Conservation (phyloP, 2,329 filamentous ascomycete genomes). For the Fusarium oxysporum region DNA sequence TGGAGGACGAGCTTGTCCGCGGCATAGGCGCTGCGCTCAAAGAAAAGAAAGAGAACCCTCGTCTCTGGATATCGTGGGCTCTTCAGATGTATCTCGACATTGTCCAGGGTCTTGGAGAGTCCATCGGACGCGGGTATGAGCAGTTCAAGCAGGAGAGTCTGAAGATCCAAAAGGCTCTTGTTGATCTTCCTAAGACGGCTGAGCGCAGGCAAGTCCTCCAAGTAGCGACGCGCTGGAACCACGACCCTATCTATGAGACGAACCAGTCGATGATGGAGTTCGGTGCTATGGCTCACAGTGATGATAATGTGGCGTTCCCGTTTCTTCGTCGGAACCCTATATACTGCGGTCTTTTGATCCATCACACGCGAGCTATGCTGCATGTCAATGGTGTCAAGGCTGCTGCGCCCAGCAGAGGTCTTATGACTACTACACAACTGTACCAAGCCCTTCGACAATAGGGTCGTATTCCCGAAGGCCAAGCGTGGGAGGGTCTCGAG, state of each 20-base stretch:
- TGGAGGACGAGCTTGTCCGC: constrained; percentile 40
- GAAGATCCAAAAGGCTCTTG: constrained; percentile 29
- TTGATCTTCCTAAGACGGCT: constrained; percentile 2
- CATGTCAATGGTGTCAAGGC: constrained; percentile 23
- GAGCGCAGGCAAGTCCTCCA: constrained; percentile 8
- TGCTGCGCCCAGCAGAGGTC: constrained; percentile 20
- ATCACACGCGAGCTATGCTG: constrained; percentile 30
- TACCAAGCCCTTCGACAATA: constrained; percentile 42
- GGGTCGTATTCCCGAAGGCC: constrained; percentile 2
- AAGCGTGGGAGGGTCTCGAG: constrained; percentile 32
- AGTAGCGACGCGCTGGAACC: constrained; percentile 21
- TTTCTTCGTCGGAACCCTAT: constrained; percentile 40
- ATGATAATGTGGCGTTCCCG: background rate
- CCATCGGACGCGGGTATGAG: background rate
- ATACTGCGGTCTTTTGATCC: constrained; percentile 38
- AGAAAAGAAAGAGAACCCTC: background rate
- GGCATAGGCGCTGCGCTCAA: background rate
- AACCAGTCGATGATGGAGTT: background rate
- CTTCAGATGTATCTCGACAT: constrained; percentile 37
- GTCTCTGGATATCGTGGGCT: constrained; percentile 33
- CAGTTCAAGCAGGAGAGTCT: constrained; percentile 25
- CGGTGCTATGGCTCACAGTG: background rate
- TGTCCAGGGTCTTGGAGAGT: constrained; percentile 14
- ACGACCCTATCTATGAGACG: constrained; percentile 17
- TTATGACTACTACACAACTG: constrained; percentile 36